phyloP scores from a whole-genome alignment of 2,329 filamentous ascomycete species.

The Elsinoe batatas region DNA sequence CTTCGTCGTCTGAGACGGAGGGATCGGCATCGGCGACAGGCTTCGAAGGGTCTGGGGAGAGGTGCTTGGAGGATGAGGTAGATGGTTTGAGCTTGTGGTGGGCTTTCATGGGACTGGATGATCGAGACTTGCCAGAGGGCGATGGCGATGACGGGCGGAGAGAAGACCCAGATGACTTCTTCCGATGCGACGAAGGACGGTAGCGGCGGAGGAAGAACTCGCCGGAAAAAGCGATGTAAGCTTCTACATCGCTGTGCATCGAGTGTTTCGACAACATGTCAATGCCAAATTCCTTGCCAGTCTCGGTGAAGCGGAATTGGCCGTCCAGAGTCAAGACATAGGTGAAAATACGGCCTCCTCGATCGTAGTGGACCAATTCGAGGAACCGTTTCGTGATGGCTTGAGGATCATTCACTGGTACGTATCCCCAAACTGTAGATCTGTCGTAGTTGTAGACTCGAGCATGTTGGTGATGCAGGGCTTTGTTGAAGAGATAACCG shows the following conservation, averaged over 20 bases:
- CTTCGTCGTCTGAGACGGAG: constrained; percentile 30
- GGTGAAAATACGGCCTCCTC: constrained; percentile 79
- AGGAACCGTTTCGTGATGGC: constrained; percentile 73
- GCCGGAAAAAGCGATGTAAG: constrained; percentile 83
- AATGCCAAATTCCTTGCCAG: constrained; percentile 88
- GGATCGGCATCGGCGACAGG: constrained; percentile 34
- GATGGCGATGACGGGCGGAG: not conserved
- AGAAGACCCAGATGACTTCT: constrained; percentile 1
- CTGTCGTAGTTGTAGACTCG: constrained; percentile 83
- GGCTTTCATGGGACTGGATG: not conserved
- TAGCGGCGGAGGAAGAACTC: constrained; percentile 79
- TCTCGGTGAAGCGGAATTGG: constrained; percentile 84
- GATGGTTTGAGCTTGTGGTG: not conserved
- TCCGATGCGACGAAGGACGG: constrained; percentile 10
- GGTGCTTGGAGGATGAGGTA: not conserved
- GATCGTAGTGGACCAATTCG: constrained; percentile 74
- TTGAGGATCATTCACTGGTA: constrained; percentile 49
- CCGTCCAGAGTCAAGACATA: constrained; percentile 86
- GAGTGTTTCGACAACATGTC: constrained; percentile 91
- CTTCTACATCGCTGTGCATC: constrained; percentile 88
- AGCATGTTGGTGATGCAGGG: constrained; percentile 79
- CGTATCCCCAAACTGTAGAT: constrained; percentile 61
- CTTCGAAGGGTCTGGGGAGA: constrained; percentile 24
- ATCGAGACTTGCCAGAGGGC: not conserved
- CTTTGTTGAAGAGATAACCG: constrained; percentile 71